Evolutionary conservation across 805 yeast genomes (phyloP).

Genomic region (Spathaspora sp.): DNA sequence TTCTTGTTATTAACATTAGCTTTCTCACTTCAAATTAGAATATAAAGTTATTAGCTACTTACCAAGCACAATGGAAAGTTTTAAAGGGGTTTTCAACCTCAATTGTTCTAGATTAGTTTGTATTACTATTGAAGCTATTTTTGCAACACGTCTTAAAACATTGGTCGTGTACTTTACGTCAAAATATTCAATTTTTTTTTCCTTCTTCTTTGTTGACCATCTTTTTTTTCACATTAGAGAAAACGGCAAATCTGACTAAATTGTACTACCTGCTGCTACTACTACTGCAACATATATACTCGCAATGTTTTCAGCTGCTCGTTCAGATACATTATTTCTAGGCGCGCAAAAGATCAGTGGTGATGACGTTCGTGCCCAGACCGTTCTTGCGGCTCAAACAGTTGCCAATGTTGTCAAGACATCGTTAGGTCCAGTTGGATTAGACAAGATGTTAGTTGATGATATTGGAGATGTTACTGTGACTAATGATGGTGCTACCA

Average conservation of each 20-base stretch:
- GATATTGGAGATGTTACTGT: conserved; percentile 99
- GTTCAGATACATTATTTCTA: conserved; percentile 89
- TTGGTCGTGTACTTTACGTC: conserved; percentile 1
- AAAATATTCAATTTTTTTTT: conserved; percentile 4
- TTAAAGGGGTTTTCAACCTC: no score
- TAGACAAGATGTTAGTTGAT: conserved; percentile 97
- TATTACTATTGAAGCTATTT: neutral
- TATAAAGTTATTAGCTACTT: no score
- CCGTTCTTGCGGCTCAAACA: conserved; percentile 88
- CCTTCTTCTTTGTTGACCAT: neutral
- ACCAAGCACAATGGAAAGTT: neutral
- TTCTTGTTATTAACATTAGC: no score
- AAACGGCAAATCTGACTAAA: neutral
- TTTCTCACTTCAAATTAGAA: no score
- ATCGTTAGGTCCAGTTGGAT: conserved; percentile 96
- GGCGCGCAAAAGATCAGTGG: conserved; percentile 97
- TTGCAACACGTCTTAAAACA: neutral
- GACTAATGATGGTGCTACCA: conserved; percentile 98
- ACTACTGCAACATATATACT: neutral
- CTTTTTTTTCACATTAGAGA: neutral
- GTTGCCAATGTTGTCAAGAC: conserved; percentile 85
- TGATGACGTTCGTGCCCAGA: conserved; percentile 93
- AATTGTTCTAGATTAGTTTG: neutral
- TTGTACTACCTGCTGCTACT: no score
- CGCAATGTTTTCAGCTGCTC: conserved; percentile 65